Percentiles rank a stretch among this genome's conserved stretches.
Conservation (phyloP, 2,329 filamentous ascomycete genomes). For the Coniella lustricola region DNA sequence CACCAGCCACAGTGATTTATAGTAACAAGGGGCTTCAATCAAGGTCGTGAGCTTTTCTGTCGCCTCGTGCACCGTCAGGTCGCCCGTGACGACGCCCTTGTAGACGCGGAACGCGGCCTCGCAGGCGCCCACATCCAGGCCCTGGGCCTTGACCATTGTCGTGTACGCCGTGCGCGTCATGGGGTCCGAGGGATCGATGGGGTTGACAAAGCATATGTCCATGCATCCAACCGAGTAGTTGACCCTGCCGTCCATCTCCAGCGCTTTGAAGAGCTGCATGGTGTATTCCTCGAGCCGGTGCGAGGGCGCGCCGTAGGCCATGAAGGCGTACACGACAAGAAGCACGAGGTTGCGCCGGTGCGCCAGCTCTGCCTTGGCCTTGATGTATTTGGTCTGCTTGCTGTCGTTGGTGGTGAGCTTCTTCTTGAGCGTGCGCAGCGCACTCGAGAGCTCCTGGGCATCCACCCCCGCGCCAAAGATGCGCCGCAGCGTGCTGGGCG, state of each 20-base stretch:
- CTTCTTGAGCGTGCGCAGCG: conserved; percentile 9
- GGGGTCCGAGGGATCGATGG: conserved; percentile 11
- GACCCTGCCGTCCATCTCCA: conserved; percentile 15
- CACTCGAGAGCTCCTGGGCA: conserved; percentile 10
- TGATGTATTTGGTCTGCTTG: conserved; percentile 10
- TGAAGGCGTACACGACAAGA: conserved; percentile 12
- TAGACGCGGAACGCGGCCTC: conserved; percentile 14
- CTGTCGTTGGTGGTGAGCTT: conserved; percentile 6
- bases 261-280: conserved; percentile 10
- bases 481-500: conserved; percentile 3
- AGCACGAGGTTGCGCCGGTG: conserved; percentile 13
- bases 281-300: conserved; percentile 15
- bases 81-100: conserved; percentile 11
- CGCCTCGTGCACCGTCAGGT: conserved; percentile 11
- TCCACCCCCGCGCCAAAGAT: conserved; percentile 12
- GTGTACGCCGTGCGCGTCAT: conserved; percentile 13
- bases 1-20: conserved; percentile 7
- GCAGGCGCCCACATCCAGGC: conserved; percentile 15
- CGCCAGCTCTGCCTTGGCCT: conserved; percentile 9
- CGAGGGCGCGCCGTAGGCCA: conserved; percentile 12
- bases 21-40: conserved; percentile 10
- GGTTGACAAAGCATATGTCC: conserved; percentile 13
- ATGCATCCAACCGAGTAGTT: conserved; percentile 17
- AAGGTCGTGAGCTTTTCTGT: conserved; percentile 1
- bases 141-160: conserved; percentile 15